Evolutionary conservation across 371 early-diverging fungal genomes (phyloP).

Genomic region (Nosema muscidifuracis): DNA sequence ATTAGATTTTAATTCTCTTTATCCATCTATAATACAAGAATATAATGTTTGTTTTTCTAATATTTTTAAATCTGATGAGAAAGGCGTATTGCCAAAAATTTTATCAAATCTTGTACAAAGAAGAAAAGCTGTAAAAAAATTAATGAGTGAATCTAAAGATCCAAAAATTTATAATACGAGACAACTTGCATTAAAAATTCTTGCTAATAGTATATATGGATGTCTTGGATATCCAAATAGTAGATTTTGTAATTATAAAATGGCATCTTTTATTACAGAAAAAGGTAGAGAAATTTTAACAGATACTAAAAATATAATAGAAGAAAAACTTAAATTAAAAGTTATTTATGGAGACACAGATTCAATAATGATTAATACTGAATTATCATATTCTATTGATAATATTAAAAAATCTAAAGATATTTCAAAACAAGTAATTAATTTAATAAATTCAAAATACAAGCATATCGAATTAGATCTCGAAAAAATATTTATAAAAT

Average conservation of each 20-base stretch:
- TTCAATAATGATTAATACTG: slow-evolving; percentile 96
- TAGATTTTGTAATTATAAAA: slow-evolving; percentile 89
- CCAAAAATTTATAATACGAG: slow-evolving; percentile 74
- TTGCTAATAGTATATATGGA: slow-evolving; percentile 99
- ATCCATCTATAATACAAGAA: slow-evolving; percentile 99
- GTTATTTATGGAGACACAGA: slow-evolving; percentile 99
- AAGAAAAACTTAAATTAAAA: slow-evolving; percentile 55
- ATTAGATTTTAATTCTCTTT: slow-evolving; percentile 97
- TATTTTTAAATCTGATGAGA: slow-evolving; percentile 58
- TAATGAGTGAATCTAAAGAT: slow-evolving; percentile 67
- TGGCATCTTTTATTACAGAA: slow-evolving; percentile 91
- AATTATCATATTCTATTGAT: slow-evolving; percentile 67
- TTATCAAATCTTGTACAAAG: slow-evolving; percentile 79
- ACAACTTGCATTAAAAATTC: slow-evolving; percentile 90
- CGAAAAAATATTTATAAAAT: slow-evolving; percentile 83
- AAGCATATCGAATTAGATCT: slow-evolving; percentile 86
- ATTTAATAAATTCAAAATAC: slow-evolving; percentile 80
- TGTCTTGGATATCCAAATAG: slow-evolving; percentile 89
- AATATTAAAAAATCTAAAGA: slow-evolving; percentile 67
- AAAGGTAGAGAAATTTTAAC: slow-evolving; percentile 93
- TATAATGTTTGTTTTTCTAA: slow-evolving; percentile 99
- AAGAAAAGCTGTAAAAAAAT: slow-evolving; percentile 76
- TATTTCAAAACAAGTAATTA: slow-evolving; percentile 72
- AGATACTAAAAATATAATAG: slow-evolving; percentile 79
- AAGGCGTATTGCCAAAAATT: slow-evolving; percentile 73